A percentile compares a stretch with the other conserved stretches of the same genome.
Conservation (phyloP, 108 stramenopile genomes). For the Nannochloropsis gaditana region DNA sequence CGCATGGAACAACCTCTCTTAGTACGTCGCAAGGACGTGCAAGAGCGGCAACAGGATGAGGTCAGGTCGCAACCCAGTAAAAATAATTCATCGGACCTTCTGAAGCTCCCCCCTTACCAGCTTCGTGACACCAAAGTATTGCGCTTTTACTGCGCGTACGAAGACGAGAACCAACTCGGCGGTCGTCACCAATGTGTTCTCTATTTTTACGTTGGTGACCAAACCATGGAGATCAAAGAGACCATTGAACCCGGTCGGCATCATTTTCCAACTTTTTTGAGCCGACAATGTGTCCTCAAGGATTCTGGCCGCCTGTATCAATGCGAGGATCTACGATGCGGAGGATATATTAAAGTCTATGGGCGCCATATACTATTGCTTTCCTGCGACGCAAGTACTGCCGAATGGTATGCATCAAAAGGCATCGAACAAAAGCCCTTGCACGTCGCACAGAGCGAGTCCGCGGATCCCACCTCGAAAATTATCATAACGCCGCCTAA, state of each 20-base stretch:
- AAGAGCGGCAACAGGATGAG: neutral
- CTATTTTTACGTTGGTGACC: slow-evolving; percentile 54
- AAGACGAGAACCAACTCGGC: slow-evolving; percentile 54
- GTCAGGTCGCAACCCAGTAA: neutral
- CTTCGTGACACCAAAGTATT: slow-evolving; percentile 45
- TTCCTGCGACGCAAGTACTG: neutral
- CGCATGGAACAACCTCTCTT: slow-evolving; percentile 11
- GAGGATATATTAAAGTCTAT: neutral
- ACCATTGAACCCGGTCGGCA: neutral
- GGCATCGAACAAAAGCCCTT: neutral
- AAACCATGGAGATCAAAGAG: slow-evolving; percentile 58
- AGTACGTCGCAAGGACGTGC: neutral
- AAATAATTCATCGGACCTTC: too few relatives aligned
- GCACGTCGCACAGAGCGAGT: neutral
- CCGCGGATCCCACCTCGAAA: neutral
- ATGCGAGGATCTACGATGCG: neutral
- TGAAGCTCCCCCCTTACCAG: neutral
- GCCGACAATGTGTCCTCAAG: neutral
- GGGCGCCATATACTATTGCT: neutral
- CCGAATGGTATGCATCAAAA: neutral
- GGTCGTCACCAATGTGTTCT: slow-evolving; percentile 53
- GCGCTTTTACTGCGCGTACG: slow-evolving; percentile 53
- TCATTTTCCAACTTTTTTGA: neutral
- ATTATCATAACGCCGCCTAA: neutral
- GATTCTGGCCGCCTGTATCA: neutral